phyloP scores from a whole-genome alignment of 179 eudicot genomes.

The Nepenthes alata region DNA sequence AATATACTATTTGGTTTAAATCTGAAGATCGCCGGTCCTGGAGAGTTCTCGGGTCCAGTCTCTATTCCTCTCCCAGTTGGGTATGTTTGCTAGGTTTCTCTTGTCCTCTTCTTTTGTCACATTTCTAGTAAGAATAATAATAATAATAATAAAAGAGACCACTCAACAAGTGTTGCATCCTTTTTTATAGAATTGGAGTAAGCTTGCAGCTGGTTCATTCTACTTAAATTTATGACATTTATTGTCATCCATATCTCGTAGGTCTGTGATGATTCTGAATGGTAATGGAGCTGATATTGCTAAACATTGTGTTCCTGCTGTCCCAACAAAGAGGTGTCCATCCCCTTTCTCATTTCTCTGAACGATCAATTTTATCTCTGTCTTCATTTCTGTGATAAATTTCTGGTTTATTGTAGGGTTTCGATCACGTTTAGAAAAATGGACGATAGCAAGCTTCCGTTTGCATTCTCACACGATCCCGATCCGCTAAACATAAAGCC shows the following conservation, averaged over 20 bases:
- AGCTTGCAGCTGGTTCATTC: not conserved
- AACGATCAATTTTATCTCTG: not conserved
- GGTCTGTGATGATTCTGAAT: conserved; percentile 76
- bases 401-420: conserved; percentile 22
- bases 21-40: conserved; percentile 38
- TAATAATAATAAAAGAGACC: too few species aligned
- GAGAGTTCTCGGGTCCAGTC: conserved; percentile 55
- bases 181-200: too few species aligned
- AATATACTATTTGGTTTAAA: conserved; percentile 46
- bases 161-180: too few species aligned
- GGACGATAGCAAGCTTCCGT: conserved; percentile 50
- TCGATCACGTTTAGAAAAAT: conserved; percentile 65
- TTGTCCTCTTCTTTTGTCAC: not conserved
- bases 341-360: not conserved
- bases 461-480: conserved; percentile 27
- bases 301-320: conserved; percentile 85
- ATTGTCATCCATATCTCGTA: conserved; percentile 13
- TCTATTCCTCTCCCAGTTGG: conserved; percentile 56
- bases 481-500: conserved; percentile 36
- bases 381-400: not conserved
- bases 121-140: not conserved
- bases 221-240: not conserved
- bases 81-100: conserved; percentile 14
- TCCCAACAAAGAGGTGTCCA: conserved; percentile 10
- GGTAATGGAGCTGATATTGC: conserved; percentile 89